Evolutionary conservation across 805 yeast genomes (phyloP).

Genomic region (Lipomyces starkeyi): DNA sequence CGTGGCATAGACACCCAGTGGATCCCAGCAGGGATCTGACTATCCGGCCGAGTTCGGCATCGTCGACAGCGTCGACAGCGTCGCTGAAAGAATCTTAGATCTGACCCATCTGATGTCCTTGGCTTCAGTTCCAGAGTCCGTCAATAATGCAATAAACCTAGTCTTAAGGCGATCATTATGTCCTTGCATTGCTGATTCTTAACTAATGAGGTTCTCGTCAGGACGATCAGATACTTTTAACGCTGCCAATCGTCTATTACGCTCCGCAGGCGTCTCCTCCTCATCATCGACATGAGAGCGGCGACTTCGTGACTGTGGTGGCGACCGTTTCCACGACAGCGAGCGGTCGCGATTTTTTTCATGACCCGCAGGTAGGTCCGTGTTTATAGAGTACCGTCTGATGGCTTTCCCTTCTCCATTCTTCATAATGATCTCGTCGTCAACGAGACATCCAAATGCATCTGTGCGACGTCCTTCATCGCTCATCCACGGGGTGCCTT

Average conservation of each 20-base stretch:
- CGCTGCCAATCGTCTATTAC: constrained; percentile 36
- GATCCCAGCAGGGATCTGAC: no score
- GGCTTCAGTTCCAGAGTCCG: no score
- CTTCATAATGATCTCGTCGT: constrained; percentile 79
- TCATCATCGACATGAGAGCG: constrained; percentile 32
- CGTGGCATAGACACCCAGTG: no score
- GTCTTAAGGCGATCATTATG: no score
- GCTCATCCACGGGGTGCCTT: constrained; percentile 4
- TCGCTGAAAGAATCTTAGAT: no score
- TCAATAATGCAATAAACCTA: no score
- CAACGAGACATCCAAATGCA: constrained; percentile 78
- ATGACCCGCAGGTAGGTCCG: constrained; percentile 48
- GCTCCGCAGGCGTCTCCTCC: constrained; percentile 40
- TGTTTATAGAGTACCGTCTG: constrained; percentile 76
- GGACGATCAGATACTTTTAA: constrained; percentile 36
- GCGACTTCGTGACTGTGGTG: constrained; percentile 37
- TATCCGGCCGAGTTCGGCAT: no score
- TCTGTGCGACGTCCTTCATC: constrained; percentile 39
- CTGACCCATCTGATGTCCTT: no score
- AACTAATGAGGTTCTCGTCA: no score
- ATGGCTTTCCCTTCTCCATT: constrained; percentile 91
- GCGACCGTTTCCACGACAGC: constrained; percentile 61
- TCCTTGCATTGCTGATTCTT: no score
- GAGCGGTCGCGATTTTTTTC: constrained; percentile 50
- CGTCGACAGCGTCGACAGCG: no score